phyloP scores from a whole-genome alignment of 139 green algal genomes.

The Coccomyxa sp. region DNA sequence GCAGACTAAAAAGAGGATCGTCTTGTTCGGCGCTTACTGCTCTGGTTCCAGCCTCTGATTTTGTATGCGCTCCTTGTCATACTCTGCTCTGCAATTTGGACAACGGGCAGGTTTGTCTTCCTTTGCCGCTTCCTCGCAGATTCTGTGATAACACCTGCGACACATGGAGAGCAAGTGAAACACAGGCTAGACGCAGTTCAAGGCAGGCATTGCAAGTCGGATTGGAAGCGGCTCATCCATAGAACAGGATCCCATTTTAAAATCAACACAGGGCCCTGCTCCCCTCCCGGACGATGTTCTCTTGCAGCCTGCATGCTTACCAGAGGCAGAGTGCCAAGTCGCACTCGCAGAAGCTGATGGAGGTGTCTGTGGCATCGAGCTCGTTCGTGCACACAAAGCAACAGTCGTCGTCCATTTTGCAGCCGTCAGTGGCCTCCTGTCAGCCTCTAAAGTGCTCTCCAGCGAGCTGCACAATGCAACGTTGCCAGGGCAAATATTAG shows the following conservation, averaged over 20 bases:
- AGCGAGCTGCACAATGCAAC: no score
- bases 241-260: no score
- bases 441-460: no score
- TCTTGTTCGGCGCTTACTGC: neutral
- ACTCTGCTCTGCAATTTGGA: slow-evolving; percentile 75
- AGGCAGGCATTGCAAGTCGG: no score
- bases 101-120: slow-evolving; percentile 61
- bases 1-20: neutral
- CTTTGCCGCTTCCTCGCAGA: slow-evolving; percentile 78
- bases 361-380: slow-evolving; percentile 77
- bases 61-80: slow-evolving; percentile 75
- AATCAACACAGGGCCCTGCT: slow-evolving; percentile 50
- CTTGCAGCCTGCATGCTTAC: slow-evolving; percentile 82
- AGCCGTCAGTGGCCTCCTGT: no score
- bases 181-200: no score
- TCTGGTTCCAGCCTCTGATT: slow-evolving; percentile 10
- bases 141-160: slow-evolving; percentile 79
- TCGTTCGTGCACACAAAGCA: slow-evolving; percentile 78
- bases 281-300: slow-evolving; percentile 62
- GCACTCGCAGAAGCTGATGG: slow-evolving; percentile 72
- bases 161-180: no score
- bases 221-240: no score
- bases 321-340: slow-evolving; percentile 62
- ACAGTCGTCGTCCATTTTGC: slow-evolving; percentile 4
- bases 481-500: no score